These are phyloP conservation scores for Hypoxylon crocopeplum DNA, from an alignment of 495 filamentous ascomycete genomes.

Conservation along the genomic window DNA sequence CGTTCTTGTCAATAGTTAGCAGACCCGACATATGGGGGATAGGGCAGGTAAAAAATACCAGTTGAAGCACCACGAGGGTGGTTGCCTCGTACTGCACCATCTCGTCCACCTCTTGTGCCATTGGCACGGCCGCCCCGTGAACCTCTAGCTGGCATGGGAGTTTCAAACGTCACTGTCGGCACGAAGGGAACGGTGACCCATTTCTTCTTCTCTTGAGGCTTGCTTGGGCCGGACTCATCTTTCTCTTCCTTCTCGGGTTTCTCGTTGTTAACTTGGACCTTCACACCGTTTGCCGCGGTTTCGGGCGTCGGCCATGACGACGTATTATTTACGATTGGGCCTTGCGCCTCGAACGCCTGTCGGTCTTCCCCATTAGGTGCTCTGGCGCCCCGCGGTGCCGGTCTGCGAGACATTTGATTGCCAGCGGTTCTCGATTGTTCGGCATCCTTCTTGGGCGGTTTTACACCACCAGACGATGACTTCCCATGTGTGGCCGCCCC, in stretches of 20 bases:
- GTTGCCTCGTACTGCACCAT: constrained; percentile 41
- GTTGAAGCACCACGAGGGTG: constrained; percentile 28
- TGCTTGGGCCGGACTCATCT: constrained; percentile 61
- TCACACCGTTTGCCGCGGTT: constrained; percentile 66
- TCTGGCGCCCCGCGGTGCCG: constrained; percentile 55
- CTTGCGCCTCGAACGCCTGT: constrained; percentile 39
- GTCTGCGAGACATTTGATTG: constrained; percentile 49
- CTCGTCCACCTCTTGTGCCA: constrained; percentile 61
- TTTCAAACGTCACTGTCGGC: constrained; percentile 82
- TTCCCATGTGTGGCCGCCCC: constrained; percentile 5
- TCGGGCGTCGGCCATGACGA: constrained; percentile 91
- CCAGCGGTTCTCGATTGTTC: constrained; percentile 57
- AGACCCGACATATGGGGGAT: background rate
- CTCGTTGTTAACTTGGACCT: constrained; percentile 58
- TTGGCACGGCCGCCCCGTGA: constrained; percentile 61
- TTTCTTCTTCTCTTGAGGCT: constrained; percentile 70
- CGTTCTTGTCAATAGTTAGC: constrained; percentile 35
- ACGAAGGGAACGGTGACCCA: constrained; percentile 77
- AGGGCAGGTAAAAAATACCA: constrained; percentile 11
- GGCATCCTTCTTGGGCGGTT: constrained; percentile 57
- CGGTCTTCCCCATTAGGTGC: constrained; percentile 55
- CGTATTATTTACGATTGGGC: constrained; percentile 74
- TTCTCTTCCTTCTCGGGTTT: constrained; percentile 72
- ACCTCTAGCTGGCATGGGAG: constrained; percentile 73
- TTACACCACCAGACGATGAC: constrained; percentile 41